These are phyloP conservation scores for Plicaturopsis crispa DNA, from an alignment of 768 basidiomycete genomes.

Conservation along the genomic window DNA sequence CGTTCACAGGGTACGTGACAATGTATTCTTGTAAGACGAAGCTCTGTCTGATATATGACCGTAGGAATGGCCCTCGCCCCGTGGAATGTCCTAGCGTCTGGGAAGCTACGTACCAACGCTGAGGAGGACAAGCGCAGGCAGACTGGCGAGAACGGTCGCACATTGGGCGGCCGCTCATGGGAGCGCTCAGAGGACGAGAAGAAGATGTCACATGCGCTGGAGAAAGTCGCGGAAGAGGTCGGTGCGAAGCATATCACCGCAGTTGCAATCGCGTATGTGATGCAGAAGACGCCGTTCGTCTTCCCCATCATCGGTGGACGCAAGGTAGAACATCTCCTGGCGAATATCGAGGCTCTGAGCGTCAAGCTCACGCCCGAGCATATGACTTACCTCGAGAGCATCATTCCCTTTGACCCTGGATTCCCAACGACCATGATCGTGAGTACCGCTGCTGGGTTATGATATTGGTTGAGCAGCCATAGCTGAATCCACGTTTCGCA, in stretches of 20 bases:
- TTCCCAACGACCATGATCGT: slow-evolving; percentile 25
- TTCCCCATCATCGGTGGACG: slow-evolving; percentile 27
- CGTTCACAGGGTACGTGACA: slow-evolving; percentile 6
- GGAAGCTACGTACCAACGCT: slow-evolving; percentile 29
- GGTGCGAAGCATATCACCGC: slow-evolving; percentile 25
- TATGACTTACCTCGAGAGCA: slow-evolving; percentile 21
- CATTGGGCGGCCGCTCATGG: slow-evolving; percentile 15
- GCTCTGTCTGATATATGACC: background rate
- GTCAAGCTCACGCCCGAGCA: slow-evolving; percentile 24
- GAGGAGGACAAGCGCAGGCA: slow-evolving; percentile 23
- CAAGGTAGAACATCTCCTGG: slow-evolving; percentile 26
- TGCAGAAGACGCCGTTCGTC: slow-evolving; percentile 30
- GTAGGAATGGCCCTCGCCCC: slow-evolving; percentile 32
- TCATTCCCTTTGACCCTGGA: slow-evolving; percentile 23
- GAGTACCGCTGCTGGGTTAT: slow-evolving; percentile 8
- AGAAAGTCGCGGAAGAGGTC: slow-evolving; percentile 31
- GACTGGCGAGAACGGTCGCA: slow-evolving; percentile 31
- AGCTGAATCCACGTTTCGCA: background rate
- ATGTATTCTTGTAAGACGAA: background rate
- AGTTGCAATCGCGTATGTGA: slow-evolving; percentile 30
- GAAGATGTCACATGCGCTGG: slow-evolving; percentile 25
- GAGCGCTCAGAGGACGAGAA: slow-evolving; percentile 23
- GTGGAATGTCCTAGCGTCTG: slow-evolving; percentile 32
- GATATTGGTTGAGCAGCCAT: background rate
- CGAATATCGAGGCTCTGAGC: slow-evolving; percentile 28